Evolutionary conservation across 345 rosid species (phyloP), one percentile per base, ranked within the genome.

Genomic region (Linum lewisii): DNA sequence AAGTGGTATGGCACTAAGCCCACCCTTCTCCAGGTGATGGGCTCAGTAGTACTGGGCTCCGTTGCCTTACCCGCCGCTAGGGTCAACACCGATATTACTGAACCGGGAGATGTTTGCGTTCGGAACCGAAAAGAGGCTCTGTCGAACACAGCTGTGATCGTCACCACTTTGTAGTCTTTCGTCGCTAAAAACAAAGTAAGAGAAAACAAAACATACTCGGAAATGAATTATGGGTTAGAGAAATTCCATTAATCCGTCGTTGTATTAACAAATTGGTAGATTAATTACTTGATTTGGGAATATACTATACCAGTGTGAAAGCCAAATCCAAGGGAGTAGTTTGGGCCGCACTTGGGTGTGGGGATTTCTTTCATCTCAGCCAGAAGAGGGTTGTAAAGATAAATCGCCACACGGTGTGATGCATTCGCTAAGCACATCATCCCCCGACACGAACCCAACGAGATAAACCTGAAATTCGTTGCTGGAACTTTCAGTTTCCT

Each of bases 391-490:
- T 54, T 54, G 18, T 54, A 54, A 24, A 54, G 11, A 16, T 20
- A 54, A 24, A 54, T 13, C 13, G 18, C 29, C 13, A 11, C 16
- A 10, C 57, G 24, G 11, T 54, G 24, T 23, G 57, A 54, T 16
- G 18, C 15, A 16, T 42, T 42, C 47, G 47, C 47, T 11, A 42
- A 54, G 29, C 57, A 54, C 11, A 54, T 11, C 8, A 54, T 21
- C 18, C 57, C 57, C 21, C 26, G 9, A 10, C 57, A 54, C 13
- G 57, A 54, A 20, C 57, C 57, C 26, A 84, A 71, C 0, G 77
- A 71, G 37, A 75, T 73, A 7, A 87, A 84, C 57, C 82, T 82
- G 1, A 81, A 74, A 72, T 75, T 73, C 53, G 62, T 51, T 18
- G 80, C 3, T 38, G 45, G 86, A 0, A 66, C 24, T 34, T 59